Evolutionary conservation across 176 grass and related monocot species (phyloP).

Genomic region (Triticum timopheevii): DNA sequence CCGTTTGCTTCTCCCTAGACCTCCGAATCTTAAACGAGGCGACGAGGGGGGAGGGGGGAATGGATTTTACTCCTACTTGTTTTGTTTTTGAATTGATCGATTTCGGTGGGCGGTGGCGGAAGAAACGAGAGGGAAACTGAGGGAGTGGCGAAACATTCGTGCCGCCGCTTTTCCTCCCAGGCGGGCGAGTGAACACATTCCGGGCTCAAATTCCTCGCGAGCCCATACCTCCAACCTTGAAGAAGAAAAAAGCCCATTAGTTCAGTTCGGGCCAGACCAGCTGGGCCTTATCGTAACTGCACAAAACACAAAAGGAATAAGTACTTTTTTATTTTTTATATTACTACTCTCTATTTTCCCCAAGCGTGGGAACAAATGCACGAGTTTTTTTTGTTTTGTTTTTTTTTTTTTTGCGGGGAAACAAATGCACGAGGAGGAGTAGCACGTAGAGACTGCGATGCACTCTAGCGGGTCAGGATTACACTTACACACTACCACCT

Average conservation of each 20-base stretch:
- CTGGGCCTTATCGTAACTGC: not conserved
- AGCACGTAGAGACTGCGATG: not conserved
- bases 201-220: not conserved
- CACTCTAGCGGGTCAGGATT: not conserved
- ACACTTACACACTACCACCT: not conserved
- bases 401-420: too few relatives aligned
- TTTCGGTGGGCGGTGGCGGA: not conserved
- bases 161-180: not conserved
- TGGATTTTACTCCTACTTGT: not conserved
- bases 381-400: too few relatives aligned
- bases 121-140: not conserved
- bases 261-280: not conserved
- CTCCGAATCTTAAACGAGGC: not conserved
- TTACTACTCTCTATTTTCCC: not conserved
- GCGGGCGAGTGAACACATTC: not conserved
- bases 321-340: not conserved
- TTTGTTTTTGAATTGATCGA: not conserved
- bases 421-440: not conserved
- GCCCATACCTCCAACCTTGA: not conserved
- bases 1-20: not conserved
- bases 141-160: not conserved
- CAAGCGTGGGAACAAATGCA: not conserved
- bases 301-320: not conserved
- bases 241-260: not conserved
- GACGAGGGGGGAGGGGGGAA: not conserved